phyloP scores from a whole-genome alignment of 2,329 filamentous ascomycete genomes.

The Paracamarosporium sp. region DNA sequence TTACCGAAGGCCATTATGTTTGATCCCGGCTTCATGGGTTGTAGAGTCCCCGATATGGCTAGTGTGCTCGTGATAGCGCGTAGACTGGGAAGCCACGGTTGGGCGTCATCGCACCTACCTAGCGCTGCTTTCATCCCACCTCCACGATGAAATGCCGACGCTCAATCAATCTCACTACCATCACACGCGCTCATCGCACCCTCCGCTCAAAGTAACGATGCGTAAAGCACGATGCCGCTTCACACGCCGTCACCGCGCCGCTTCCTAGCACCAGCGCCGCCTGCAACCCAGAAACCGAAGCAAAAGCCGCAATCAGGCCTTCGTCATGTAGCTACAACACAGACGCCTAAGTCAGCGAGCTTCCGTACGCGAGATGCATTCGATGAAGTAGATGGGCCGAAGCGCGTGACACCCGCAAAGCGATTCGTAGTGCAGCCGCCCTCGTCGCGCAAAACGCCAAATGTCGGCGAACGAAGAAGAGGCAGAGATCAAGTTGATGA shows the following conservation, averaged over 20 bases:
- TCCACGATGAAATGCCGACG: background rate
- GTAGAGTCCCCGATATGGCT: no score
- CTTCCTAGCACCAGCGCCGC: conserved; percentile 33
- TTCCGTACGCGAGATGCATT: background rate
- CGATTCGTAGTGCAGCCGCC: conserved; percentile 36
- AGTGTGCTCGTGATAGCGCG: conserved; percentile 3
- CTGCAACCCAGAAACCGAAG: conserved; percentile 22
- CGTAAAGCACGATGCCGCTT: conserved; percentile 25
- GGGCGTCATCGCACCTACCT: background rate
- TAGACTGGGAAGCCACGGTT: background rate
- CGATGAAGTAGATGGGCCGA: conserved; percentile 11
- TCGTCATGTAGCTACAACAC: conserved; percentile 26
- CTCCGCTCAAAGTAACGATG: background rate
- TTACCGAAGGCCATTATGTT: no score
- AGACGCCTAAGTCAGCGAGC: conserved; percentile 12
- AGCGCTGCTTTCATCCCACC: background rate
- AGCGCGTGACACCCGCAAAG: conserved; percentile 36
- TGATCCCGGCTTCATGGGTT: no score
- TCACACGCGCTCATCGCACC: no score
- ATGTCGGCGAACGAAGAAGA: background rate
- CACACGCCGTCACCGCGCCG: conserved; percentile 43
- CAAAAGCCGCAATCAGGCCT: conserved; percentile 31
- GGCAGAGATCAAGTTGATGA: conserved; percentile 7
- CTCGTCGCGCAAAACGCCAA: background rate
- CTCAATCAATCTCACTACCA: background rate